phyloP scores from a whole-genome alignment of 2,329 filamentous ascomycete species.

The Alternaria panax region DNA sequence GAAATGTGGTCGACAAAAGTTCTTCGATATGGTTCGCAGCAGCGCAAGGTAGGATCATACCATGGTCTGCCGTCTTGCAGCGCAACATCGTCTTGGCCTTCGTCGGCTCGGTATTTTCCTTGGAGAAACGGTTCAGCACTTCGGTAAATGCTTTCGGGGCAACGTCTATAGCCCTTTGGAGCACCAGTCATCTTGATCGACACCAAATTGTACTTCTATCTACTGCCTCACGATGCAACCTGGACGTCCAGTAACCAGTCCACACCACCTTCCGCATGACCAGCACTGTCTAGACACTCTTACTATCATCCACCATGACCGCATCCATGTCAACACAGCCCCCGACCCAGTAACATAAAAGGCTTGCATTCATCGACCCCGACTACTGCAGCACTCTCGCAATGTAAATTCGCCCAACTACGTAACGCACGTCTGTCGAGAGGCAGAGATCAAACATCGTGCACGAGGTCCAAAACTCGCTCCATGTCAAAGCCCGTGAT shows the following conservation, averaged over 20 bases:
- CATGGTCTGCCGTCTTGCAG: slow-evolving; percentile 44
- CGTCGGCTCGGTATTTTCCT: slow-evolving; percentile 53
- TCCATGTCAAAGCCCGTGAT: slow-evolving; percentile 27
- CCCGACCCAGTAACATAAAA: slow-evolving; percentile 31
- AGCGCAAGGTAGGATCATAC: slow-evolving; percentile 44
- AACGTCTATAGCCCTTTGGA: slow-evolving; percentile 44
- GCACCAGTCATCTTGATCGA: slow-evolving; percentile 50
- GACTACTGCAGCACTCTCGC: slow-evolving; percentile 30
- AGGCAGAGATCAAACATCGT: slow-evolving; percentile 1
- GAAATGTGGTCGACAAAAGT: slow-evolving; percentile 51
- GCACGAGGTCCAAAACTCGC: background rate
- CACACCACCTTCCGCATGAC: slow-evolving; percentile 45
- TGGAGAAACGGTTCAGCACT: slow-evolving; percentile 50
- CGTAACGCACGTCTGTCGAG: slow-evolving; percentile 13
- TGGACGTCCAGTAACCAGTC: slow-evolving; percentile 49
- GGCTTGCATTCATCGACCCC: slow-evolving; percentile 34
- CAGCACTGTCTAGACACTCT: slow-evolving; percentile 47
- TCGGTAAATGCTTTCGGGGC: slow-evolving; percentile 49
- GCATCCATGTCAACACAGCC: slow-evolving; percentile 40
- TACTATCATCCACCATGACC: slow-evolving; percentile 44
- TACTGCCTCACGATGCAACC: slow-evolving; percentile 48
- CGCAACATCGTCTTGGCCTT: slow-evolving; percentile 46
- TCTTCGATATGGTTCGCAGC: slow-evolving; percentile 48
- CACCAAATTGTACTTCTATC: slow-evolving; percentile 56
- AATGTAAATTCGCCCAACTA: slow-evolving; percentile 29